Conservation (phyloP, 2,329 filamentous ascomycete species). For the Ambrosiella xylebori region DNA sequence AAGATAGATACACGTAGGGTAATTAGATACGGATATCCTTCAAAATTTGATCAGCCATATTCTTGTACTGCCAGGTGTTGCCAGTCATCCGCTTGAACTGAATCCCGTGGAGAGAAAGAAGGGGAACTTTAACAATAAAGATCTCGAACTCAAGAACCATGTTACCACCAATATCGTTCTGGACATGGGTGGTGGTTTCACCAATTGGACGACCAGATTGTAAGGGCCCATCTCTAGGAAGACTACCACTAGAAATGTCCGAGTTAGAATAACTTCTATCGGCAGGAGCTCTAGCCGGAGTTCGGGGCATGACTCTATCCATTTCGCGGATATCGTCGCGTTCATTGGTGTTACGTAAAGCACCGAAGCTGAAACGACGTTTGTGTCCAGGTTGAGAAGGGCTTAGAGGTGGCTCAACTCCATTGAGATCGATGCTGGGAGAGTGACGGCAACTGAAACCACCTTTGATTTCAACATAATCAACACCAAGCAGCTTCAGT, state of each 20-base stretch:
- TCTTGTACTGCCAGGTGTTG: constrained; percentile 97
- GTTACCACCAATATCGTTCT: constrained; percentile 71
- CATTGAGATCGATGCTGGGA: constrained; percentile 75
- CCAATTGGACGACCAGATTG: constrained; percentile 34
- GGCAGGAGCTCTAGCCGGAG: constrained; percentile 26
- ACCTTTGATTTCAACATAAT: constrained; percentile 80
- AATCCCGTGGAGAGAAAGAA: constrained; percentile 83
- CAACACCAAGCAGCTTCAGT: constrained; percentile 71
- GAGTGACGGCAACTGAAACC: constrained; percentile 80
- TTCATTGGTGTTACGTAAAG: constrained; percentile 42
- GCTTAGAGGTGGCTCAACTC: constrained; percentile 43
- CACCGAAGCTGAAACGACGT: constrained; percentile 71
- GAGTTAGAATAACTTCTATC: constrained; percentile 72
- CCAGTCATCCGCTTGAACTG: constrained; percentile 95
- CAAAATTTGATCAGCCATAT: constrained; percentile 91
- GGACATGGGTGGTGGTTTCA: constrained; percentile 82
- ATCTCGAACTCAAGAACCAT: constrained; percentile 87
- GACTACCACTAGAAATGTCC: constrained; percentile 67
- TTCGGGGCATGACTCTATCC: constrained; percentile 22
- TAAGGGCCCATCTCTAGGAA: constrained; percentile 34
- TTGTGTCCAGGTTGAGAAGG: constrained; percentile 41
- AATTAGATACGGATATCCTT: constrained; percentile 53
- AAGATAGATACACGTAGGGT: background rate
- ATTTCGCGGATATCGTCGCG: constrained; percentile 55
- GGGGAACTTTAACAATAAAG: constrained; percentile 89